Percentiles rank a stretch among this genome's conserved stretches.
These are phyloP conservation scores for Capsicum baccatum DNA, from an alignment of 257 asterid species.

Conservation along the genomic window DNA sequence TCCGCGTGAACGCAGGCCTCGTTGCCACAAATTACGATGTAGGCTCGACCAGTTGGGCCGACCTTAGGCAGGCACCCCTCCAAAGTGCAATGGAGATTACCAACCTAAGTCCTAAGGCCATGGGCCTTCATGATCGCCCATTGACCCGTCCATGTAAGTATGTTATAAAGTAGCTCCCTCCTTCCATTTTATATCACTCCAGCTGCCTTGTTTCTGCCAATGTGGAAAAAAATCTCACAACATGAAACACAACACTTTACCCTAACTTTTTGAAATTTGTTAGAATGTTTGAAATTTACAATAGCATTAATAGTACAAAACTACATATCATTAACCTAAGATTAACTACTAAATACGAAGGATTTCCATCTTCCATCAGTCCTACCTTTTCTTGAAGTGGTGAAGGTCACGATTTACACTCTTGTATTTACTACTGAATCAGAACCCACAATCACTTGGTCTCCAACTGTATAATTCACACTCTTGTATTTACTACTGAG, in stretches of 20 bases:
- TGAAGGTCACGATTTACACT: neutral
- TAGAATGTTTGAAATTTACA: neutral
- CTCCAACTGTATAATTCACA: neutral
- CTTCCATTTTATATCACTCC: neutral
- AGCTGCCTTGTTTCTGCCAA: neutral
- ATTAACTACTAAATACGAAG: neutral
- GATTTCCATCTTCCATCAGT: neutral
- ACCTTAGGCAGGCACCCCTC: neutral
- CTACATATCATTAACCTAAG: neutral
- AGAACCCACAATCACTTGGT: neutral
- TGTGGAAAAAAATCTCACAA: neutral
- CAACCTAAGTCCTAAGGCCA: slow-evolving; percentile 36
- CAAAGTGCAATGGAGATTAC: slow-evolving; percentile 34
- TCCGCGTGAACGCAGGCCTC: slow-evolving; percentile 21
- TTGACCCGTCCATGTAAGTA: slow-evolving; percentile 38
- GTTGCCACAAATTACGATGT: neutral
- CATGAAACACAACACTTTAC: no score
- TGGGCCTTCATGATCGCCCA: slow-evolving; percentile 25
- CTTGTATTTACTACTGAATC: neutral
- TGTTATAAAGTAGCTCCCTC: neutral
- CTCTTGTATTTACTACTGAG: neutral
- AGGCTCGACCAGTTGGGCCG: neutral
- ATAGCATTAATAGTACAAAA: neutral
- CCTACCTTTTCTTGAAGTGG: neutral
- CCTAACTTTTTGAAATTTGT: neutral